Base-by-base conservation (phyloP, 2,329 filamentous ascomycete species). In the Epichloe sp. region DNA sequence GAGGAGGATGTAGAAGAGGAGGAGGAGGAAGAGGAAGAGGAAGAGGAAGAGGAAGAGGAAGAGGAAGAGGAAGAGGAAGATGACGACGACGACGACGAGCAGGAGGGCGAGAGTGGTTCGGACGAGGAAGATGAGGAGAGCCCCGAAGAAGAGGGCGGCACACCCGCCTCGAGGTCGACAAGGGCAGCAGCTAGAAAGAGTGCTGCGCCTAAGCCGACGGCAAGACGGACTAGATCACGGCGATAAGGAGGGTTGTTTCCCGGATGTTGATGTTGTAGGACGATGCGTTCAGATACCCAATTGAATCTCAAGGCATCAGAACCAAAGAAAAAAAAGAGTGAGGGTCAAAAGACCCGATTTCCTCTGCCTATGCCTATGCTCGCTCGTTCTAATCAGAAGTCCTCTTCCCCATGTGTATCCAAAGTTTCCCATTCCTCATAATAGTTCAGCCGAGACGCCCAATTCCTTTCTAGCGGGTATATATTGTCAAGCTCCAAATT, bases 371-470 rank as follows among this genome's bases (percentile, higher is more conserved):
- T 23, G 41, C 41, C 41, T 23, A 43, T 23, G 41, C 41, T 43
- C 41, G 41, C 41, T 23, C 12, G 14, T 31, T 44, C 36, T 14
- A 11, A 36, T 47, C 35, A 17, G 35, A 36, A 17, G 40, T 47
- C 49, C 14, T 47, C 48, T 12, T 52, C 42, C 19, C 21, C 19
- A 21, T 48, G 38, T 10, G 23, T 15, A 8, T 46, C 44, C 43
- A 59, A 26, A 35, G 55, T 59, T 55, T 76, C 73, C 74, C 74
- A 77, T 49, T 73, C 67, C 50, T 65, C 66, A 35, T 59, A 60
- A 48, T 67, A 71, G 10, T 59, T 58, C 31, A 69, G 54, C 49
- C 58, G 63, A 7, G 60, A 60, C 46, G 67, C 65, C 73, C 74
- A 76, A 44, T 67, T 60, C 45, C 59, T 53, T 19, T 65, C 63